Conservation (phyloP, 1,284 basidiomycete species). For the Cryptococcus maquisensis region DNA sequence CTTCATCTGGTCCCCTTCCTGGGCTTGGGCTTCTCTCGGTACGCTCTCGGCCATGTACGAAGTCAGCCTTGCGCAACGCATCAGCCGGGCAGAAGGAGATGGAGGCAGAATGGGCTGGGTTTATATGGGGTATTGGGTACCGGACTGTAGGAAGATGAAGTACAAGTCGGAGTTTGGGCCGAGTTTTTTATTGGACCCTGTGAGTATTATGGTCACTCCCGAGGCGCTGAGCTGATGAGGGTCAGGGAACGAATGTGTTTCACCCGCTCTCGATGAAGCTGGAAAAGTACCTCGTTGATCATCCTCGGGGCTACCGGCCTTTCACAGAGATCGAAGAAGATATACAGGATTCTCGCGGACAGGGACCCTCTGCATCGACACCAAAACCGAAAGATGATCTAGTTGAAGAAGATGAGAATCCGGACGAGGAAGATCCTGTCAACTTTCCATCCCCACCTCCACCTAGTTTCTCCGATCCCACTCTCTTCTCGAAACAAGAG, state of each 20-base stretch:
- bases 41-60: conserved; percentile 87
- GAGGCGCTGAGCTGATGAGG: background rate
- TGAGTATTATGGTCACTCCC: conserved; percentile 42
- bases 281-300: conserved; percentile 61
- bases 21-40: conserved; percentile 64
- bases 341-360: background rate
- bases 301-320: conserved; percentile 40
- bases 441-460: conserved; percentile 30
- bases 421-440: conserved; percentile 9
- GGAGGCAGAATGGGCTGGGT: conserved; percentile 57
- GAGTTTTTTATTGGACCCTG: conserved; percentile 83
- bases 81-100: conserved; percentile 64
- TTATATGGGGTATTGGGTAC: conserved; percentile 91
- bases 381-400: background rate
- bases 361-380: conserved; percentile 4
- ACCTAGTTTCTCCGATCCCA: conserved; percentile 37
- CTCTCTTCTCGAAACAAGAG: conserved; percentile 10
- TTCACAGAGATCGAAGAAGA: conserved; percentile 25
- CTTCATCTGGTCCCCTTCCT: conserved; percentile 83
- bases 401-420: background rate
- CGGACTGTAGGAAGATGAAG: conserved; percentile 89
- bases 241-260: conserved; percentile 71
- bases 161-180: conserved; percentile 93
- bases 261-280: conserved; percentile 62
- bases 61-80: conserved; percentile 59